phyloP scores from a whole-genome alignment of 2,329 filamentous ascomycete genomes.

The Canariomyces notabilis region DNA sequence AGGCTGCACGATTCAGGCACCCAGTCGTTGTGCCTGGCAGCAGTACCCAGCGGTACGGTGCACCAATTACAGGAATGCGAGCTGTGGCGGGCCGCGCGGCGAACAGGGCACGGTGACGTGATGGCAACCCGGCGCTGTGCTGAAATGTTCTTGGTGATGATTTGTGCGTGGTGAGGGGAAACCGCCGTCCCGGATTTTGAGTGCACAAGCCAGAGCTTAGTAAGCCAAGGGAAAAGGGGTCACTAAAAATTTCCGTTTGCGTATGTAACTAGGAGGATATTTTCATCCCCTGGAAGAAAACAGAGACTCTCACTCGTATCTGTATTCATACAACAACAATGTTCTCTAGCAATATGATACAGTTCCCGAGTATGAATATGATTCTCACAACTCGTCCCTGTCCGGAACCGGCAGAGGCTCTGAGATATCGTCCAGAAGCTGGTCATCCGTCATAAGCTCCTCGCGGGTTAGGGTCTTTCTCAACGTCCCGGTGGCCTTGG shows the following conservation, averaged over 20 bases:
- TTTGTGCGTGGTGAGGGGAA: constrained; percentile 28
- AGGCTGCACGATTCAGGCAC: constrained; percentile 14
- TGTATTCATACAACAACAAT: constrained; percentile 1
- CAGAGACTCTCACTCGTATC: too few species aligned
- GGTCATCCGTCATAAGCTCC: constrained; percentile 16
- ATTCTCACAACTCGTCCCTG: too few species aligned
- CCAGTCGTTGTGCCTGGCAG: background rate
- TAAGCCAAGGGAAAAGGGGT: background rate
- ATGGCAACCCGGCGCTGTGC: constrained; percentile 31
- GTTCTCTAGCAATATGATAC: background rate
- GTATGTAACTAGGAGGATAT: too few species aligned
- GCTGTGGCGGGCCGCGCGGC: constrained; percentile 19
- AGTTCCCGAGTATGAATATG: background rate
- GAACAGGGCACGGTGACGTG: constrained; percentile 19
- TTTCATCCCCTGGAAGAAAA: too few species aligned
- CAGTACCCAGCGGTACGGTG: constrained; percentile 5
- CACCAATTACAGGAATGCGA: constrained; percentile 20
- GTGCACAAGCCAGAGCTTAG: constrained; percentile 5
- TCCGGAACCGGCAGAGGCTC: too few species aligned
- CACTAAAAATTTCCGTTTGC: background rate
- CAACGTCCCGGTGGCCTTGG: background rate
- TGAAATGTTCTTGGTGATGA: constrained; percentile 43
- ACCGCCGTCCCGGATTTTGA: constrained; percentile 9
- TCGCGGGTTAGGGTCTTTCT: constrained; percentile 6
- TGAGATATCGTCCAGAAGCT: constrained; percentile 11